Evolutionary conservation across 257 asterid genomes (phyloP).

Genomic region (Solanum corneliomulleri): DNA sequence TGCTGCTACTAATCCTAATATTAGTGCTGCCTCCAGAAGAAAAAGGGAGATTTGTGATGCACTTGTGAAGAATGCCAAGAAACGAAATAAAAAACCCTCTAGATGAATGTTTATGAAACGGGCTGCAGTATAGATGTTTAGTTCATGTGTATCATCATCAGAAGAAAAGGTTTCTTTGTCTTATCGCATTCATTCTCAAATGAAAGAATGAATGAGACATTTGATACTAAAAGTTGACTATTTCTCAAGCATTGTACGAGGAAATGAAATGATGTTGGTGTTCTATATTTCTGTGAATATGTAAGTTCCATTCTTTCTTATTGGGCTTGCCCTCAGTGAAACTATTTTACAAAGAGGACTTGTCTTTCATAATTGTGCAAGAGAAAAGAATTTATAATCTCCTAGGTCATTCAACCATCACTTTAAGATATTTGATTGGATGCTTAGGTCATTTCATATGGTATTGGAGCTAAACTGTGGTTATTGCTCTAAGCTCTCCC

Average conservation of each 20-base stretch:
- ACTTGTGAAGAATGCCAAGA: slow-evolving; percentile 52
- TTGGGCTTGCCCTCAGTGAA: not conserved
- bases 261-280: not conserved
- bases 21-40: slow-evolving; percentile 28
- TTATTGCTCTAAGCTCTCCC: not conserved
- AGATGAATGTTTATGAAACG: not conserved
- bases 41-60: slow-evolving; percentile 47
- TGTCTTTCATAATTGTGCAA: not conserved
- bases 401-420: not conserved
- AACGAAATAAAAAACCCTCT: slow-evolving; percentile 25
- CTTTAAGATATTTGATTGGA: not conserved
- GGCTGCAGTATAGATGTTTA: not conserved
- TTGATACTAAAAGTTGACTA: not conserved
- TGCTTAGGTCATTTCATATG: not conserved
- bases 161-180: not conserved
- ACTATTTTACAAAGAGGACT: not conserved
- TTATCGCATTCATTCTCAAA: not conserved
- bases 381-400: not conserved
- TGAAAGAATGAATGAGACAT: not conserved
- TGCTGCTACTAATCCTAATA: slow-evolving; percentile 16
- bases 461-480: not conserved
- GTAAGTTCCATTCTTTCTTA: not conserved
- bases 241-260: not conserved
- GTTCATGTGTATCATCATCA: not conserved
- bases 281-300: not conserved